Evolutionary conservation across 202 grass and related monocot species (phyloP), one percentile per base, ranked within the genome.

Genomic region (Schoenoplectus triqueter): DNA sequence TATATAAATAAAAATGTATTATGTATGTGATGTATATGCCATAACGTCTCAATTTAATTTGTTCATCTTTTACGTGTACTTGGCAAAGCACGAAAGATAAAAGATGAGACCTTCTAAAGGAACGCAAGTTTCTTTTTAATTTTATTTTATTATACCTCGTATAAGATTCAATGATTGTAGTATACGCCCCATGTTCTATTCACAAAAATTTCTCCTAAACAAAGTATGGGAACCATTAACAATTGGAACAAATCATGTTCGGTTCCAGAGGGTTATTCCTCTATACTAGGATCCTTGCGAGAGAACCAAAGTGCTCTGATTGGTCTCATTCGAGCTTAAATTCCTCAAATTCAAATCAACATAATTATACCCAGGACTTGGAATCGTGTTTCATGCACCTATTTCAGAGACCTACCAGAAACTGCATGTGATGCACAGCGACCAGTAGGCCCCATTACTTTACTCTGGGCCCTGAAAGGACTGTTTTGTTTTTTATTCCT

Each of bases 11-110:
- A 52, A 31, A 6, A 52, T 74, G 8, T 66, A 66, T 56, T 69
- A 69, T 42, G 64, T 69, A 69, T 41, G 80, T 63, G 79, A 82
- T 82, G 57, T 83, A 41, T 13, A 70, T 66, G 13, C 56, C 22
- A 54, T 48, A 40, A 69, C 69, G 64, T 22, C 2, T 59, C 6
- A 59, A 42, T 59, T 78, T 57, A 75, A 15, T 78, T 21, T 52
- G 5, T 7, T 14, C 13, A 41, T 77, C 59, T 19, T 62, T 11
- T 54, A 75, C 49, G 49, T 5, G 4, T 21, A 6, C 8, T 55
- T 55, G 19, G 48, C 18, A 14, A 74, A 20, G 17, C 31, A 75
- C 22, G 18, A 55, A 11, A 55, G 54, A 19, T 73, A 3, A 31
- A 31, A 31, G 31, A 31, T 31, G 31, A 31, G 45, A 21, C 21